Conservation (phyloP, 768 basidiomycete genomes). For the Mycena haematopus region DNA sequence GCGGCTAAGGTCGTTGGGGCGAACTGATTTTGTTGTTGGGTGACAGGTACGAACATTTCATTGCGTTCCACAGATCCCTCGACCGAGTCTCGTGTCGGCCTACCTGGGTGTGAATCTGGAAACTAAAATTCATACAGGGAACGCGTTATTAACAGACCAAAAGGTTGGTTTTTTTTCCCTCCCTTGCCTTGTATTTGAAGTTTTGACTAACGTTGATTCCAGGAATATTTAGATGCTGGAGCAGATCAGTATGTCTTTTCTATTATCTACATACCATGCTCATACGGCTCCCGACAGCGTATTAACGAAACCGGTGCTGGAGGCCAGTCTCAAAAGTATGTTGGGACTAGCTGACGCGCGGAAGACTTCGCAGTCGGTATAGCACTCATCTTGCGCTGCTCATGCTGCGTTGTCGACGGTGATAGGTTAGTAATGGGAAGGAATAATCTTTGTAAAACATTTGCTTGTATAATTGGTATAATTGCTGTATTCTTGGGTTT, state of each 20-base stretch:
- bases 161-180: slow-evolving; percentile 32
- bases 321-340: slow-evolving; percentile 44
- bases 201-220: slow-evolving; percentile 9
- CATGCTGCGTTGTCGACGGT: background rate
- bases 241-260: slow-evolving; percentile 55
- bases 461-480: slow-evolving; percentile 20
- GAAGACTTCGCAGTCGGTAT: slow-evolving; percentile 5
- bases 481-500: background rate
- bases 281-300: slow-evolving; percentile 44
- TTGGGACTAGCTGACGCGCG: slow-evolving; percentile 35
- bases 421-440: background rate
- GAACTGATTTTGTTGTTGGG: slow-evolving; percentile 70
- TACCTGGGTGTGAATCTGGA: background rate
- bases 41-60: slow-evolving; percentile 49
- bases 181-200: slow-evolving; percentile 3
- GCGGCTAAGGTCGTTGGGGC: slow-evolving; percentile 55
- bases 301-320: slow-evolving; percentile 68
- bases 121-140: slow-evolving; percentile 32
- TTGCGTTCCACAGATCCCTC: too few species aligned
- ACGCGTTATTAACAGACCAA: slow-evolving; percentile 57
- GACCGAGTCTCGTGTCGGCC: too few species aligned
- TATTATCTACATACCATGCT: background rate
- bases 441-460: slow-evolving; percentile 18
- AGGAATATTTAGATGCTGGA: slow-evolving; percentile 63
- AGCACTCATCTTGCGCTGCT: background rate